Conservation (phyloP, 768 basidiomycete genomes). For the Chalciporus pseudorubinellus region DNA sequence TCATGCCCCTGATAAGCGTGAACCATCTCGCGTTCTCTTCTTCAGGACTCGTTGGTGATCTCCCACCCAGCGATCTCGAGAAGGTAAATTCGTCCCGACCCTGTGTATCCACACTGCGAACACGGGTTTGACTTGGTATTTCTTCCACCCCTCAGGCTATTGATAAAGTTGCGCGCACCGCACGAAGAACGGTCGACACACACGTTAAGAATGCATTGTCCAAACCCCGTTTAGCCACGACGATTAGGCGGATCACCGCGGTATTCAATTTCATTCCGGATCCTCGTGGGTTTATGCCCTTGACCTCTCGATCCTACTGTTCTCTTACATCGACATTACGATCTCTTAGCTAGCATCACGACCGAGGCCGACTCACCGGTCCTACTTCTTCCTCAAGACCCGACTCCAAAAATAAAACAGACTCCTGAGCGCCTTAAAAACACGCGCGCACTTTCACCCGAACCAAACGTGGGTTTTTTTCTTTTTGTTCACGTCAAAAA, state of each 20-base stretch:
- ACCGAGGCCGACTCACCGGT: conserved; percentile 46
- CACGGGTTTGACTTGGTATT: conserved; percentile 1
- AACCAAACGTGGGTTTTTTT: conserved; percentile 21
- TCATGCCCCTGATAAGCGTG: conserved; percentile 71
- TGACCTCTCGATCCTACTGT: background rate
- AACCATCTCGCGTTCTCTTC: conserved; percentile 68
- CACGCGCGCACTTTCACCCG: conserved; percentile 5
- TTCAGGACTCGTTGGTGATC: conserved; percentile 52
- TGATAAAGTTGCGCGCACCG: conserved; percentile 68
- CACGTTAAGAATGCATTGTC: conserved; percentile 71
- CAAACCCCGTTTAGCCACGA: conserved; percentile 64
- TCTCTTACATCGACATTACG: conserved; percentile 10
- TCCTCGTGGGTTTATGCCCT: conserved; percentile 51
- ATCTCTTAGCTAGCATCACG: conserved; percentile 47
- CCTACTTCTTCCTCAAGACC: conserved; percentile 31
- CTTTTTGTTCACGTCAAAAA: background rate
- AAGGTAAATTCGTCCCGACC: conserved; percentile 43
- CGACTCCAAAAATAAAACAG: conserved; percentile 12
- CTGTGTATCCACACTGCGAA: conserved; percentile 5
- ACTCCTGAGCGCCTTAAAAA: conserved; percentile 4
- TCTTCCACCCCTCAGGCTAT: conserved; percentile 45
- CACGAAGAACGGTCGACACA: conserved; percentile 64
- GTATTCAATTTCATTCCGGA: conserved; percentile 65
- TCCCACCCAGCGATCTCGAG: conserved; percentile 59
- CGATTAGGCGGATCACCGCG: conserved; percentile 68